Percentiles rank a stretch among this genome's conserved stretches.
Conservation (phyloP, 1,284 basidiomycete species). For the Puccinia coronata region DNA sequence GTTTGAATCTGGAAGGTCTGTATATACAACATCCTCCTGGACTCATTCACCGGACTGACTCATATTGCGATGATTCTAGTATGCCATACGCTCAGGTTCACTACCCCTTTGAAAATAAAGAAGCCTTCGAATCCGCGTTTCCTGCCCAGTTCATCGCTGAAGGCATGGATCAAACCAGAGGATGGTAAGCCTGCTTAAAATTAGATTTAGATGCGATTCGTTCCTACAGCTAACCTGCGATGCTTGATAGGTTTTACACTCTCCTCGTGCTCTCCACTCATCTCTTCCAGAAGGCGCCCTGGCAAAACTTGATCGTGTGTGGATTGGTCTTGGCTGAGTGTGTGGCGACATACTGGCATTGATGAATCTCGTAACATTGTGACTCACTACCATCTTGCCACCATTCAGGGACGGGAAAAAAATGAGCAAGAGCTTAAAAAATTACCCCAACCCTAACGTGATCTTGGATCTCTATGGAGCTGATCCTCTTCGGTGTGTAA, state of each 20-base stretch:
- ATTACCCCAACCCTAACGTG: slow-evolving; percentile 95
- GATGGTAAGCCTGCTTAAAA: slow-evolving; percentile 32
- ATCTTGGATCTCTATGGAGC: slow-evolving; percentile 92
- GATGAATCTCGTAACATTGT: slow-evolving; percentile 28
- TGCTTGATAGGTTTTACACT: slow-evolving; percentile 97
- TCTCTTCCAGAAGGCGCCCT: slow-evolving; percentile 87
- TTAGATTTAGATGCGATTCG: slow-evolving; percentile 8
- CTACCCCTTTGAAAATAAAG: slow-evolving; percentile 97
- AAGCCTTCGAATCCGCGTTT: slow-evolving; percentile 75
- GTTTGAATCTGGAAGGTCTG: slow-evolving; percentile 97
- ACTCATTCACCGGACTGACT: slow-evolving; percentile 1
- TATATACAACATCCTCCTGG: neutral
- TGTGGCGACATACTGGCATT: neutral
- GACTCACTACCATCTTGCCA: slow-evolving; percentile 32
- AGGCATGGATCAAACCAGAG: slow-evolving; percentile 67
- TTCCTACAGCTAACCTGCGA: slow-evolving; percentile 60
- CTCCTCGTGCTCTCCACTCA: slow-evolving; percentile 92
- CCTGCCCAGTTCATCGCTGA: slow-evolving; percentile 99
- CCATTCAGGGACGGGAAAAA: slow-evolving; percentile 86
- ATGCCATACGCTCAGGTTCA: slow-evolving; percentile 99
- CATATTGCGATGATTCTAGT: slow-evolving; percentile 61
- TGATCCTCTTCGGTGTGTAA: slow-evolving; percentile 78
- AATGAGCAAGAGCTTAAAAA: slow-evolving; percentile 98
- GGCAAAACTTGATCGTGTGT: slow-evolving; percentile 97
- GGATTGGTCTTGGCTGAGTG: slow-evolving; percentile 92